Base-by-base conservation (phyloP, 768 basidiomycete species). In the Lactifluus piperatus region DNA sequence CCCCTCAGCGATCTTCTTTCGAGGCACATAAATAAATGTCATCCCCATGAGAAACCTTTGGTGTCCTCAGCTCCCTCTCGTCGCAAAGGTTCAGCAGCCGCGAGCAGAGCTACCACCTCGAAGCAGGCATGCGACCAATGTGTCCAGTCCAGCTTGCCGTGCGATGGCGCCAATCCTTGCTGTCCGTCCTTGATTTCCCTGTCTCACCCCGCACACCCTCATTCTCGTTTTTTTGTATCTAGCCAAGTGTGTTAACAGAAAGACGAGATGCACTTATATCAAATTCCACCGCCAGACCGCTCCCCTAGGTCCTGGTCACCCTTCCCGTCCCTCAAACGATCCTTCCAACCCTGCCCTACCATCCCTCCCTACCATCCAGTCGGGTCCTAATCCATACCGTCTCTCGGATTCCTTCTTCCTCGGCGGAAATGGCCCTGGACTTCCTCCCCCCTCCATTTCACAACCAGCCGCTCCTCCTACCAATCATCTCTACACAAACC, bases 121-220 rank as follows among this genome's bases (percentile, higher is more conserved):
- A 91, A 89, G 68, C 87, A 90, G 68, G 85, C 86, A 1, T 92
- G 90, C 68, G 90, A 92, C 70, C 86, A 91, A 64, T 92, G 90
- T 64, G 86, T 89, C 45, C 82, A 85, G 65, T 78, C 81, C 9
- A 84, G 79, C 64, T 73, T 89, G 4, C 86, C 86, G 0, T 91
- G 88, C 64, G 88, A 91, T 65, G 88, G 88, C 16, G 80, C 78
- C 58, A 88, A 86, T 70, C 88, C 88, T 4, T 91, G 88, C 65
- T 76, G 88, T 89, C 64, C 57, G 83, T 79, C 7, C 16, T 27
- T 26, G 13, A 57, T 60, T 37, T 44, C 22, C 29, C 29, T 27
- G n/a, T 51, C 44, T 49, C 56, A 54, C 48, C 53, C 50, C 54
- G 41, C 26, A 52, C 45, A 45, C 51, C 5, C 16, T 51, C 54